Evolutionary conservation across 306 rosid species (phyloP).

Genomic region (Lagenaria siceraria): DNA sequence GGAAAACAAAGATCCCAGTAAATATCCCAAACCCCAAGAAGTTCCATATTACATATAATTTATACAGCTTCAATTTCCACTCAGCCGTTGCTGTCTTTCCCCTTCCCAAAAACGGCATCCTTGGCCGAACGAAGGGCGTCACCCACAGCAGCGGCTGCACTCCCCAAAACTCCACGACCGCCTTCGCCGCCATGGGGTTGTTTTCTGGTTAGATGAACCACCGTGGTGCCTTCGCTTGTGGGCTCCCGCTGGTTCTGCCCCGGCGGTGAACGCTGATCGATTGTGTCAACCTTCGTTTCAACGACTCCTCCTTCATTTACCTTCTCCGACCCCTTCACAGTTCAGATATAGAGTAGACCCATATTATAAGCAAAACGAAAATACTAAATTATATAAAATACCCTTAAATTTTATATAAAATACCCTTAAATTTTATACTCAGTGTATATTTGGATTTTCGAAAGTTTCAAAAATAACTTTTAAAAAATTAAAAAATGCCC

Average conservation of each 20-base stretch:
- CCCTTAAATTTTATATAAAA: no score
- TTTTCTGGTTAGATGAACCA: constrained; percentile 18
- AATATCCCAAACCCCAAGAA: no score
- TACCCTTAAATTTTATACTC: no score
- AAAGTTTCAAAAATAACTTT: no score
- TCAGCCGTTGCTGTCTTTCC: background rate
- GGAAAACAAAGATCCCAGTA: no score
- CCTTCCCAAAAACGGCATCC: constrained; percentile 18
- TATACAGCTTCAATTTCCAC: background rate
- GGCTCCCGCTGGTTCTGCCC: constrained; percentile 10
- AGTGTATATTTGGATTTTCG: no score
- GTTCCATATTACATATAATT: no score
- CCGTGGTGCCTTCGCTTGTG: background rate
- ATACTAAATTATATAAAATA: no score
- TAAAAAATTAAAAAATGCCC: no score
- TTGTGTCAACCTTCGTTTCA: constrained; percentile 17
- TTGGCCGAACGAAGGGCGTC: constrained; percentile 12
- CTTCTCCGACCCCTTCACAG: constrained; percentile 15
- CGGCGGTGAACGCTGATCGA: constrained; percentile 17
- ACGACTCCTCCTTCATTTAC: constrained; percentile 13
- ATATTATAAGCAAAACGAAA: no score
- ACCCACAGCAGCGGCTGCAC: constrained; percentile 11
- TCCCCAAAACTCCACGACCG: constrained; percentile 2
- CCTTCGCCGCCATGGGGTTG: background rate
- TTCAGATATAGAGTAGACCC: no score